Base-by-base conservation (phyloP, 345 rosid genomes). In the Salix exigua region DNA sequence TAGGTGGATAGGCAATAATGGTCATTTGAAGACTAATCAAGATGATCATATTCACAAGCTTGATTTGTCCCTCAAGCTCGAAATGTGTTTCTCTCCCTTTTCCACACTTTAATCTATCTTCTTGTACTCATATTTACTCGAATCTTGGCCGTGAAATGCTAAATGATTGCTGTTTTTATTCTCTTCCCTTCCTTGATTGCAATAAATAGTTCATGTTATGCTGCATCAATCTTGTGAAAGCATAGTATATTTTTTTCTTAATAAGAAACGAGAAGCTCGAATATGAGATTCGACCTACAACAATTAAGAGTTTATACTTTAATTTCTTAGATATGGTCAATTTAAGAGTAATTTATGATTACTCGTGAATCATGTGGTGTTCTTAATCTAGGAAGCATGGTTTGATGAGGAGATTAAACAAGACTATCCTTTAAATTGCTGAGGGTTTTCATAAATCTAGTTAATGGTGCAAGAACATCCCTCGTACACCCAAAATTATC, bases 51-150 rank as follows among this genome's bases (percentile, higher is more conserved):
- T 83, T 69, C 86, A 87, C 76, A 89, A 86, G 76, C 88, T 91
- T 75, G 96, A 91, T 78, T 79, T 91, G 77, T 86, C 93, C 61
- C 92, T 91, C 51, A 91, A 85, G 87, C 96, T 89, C 68, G 55
- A 83, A 38, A 3, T n/a, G 46, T 63, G 51, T 69, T 19, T 68
- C 50, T 37, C 51, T 75, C 74, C 53, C 50, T 30, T 18, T 37
- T 55, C 28, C 40, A n/a, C 55, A 62, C 18, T 31, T 25, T 19
- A 44, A 66, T 68, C 21, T 1, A 60, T 65, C 66, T 76, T 78
- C 58, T 74, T 66, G 75, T 65, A 73, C 80, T 71, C 76, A 69
- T 68, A 50, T 30, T 10, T 74, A 7, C 79, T 82, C n/a, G 81
- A 74, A 75, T 70, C 23, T 67, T 81, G 72, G 67, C 66, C 10